phyloP scores from a whole-genome alignment of 305 asterid genomes.

The Fraxinus greggii region DNA sequence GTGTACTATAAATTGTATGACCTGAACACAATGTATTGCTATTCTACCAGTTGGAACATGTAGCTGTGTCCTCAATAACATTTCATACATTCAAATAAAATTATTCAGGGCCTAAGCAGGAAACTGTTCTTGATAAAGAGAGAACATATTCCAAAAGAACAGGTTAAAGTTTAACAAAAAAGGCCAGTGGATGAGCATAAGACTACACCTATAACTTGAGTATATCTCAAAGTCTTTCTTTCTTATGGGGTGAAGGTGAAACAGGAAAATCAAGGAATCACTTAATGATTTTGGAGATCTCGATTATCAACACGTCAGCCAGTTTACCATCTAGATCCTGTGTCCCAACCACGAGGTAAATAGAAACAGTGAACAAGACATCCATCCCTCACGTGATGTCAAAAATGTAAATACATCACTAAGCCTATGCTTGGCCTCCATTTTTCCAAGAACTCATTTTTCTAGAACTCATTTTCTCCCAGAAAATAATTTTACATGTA shows the following conservation, averaged over 20 bases:
- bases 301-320: neutral
- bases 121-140: neutral
- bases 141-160: neutral
- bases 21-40: neutral
- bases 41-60: neutral
- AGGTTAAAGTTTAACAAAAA: neutral
- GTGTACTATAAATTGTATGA: neutral
- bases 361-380: neutral
- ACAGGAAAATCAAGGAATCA: neutral
- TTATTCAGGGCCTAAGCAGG: conserved; percentile 1
- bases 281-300: neutral
- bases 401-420: neutral
- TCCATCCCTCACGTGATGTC: neutral
- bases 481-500: too few relatives aligned
- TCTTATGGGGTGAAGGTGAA: neutral
- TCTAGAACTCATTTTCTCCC: too few relatives aligned
- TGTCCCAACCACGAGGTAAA: neutral
- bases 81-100: neutral
- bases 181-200: neutral
- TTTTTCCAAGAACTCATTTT: too few relatives aligned
- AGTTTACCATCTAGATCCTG: neutral
- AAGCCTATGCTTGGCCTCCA: too few relatives aligned
- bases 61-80: conserved; percentile 18
- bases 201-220: neutral
- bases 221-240: neutral